Percentiles rank a stretch among this genome's conserved stretches.
Conservation (phyloP, 768 basidiomycete species). For the Agrocybe chaxingu region DNA sequence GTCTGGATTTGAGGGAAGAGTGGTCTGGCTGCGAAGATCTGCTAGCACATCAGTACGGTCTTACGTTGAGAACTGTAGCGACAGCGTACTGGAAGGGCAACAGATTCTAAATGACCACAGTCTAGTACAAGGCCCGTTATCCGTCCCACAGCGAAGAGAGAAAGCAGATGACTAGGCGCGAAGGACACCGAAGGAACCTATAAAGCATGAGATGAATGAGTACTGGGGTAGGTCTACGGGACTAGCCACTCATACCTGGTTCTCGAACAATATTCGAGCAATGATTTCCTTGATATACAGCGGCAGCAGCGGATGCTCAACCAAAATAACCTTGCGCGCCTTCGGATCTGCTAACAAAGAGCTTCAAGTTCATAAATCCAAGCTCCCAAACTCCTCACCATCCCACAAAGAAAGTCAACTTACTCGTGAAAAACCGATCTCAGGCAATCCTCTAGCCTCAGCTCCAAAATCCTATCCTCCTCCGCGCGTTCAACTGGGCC, state of each 20-base stretch:
- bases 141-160: conserved; percentile 81
- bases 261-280: conserved; percentile 84
- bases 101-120: conserved; percentile 88
- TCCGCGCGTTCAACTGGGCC: conserved; percentile 62
- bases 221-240: background rate
- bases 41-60: background rate
- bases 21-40: conserved; percentile 91
- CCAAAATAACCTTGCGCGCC: conserved; percentile 88
- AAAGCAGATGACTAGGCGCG: conserved; percentile 81
- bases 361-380: conserved; percentile 39
- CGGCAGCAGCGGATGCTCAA: conserved; percentile 88
- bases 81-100: conserved; percentile 73
- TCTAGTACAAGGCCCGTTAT: conserved; percentile 95
- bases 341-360: conserved; percentile 93
- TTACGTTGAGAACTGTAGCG: too few species aligned
- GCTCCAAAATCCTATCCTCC: conserved; percentile 69
- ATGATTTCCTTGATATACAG: conserved; percentile 85
- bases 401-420: conserved; percentile 23
- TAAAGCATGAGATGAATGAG: background rate
- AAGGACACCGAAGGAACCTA: conserved; percentile 96
- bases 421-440: conserved; percentile 85
- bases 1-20: conserved; percentile 79
- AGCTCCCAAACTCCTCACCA: background rate
- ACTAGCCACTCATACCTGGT: conserved; percentile 57
- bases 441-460: conserved; percentile 64